Conservation (phyloP, 1,284 basidiomycete genomes). For the Kwoniella shivajii region DNA sequence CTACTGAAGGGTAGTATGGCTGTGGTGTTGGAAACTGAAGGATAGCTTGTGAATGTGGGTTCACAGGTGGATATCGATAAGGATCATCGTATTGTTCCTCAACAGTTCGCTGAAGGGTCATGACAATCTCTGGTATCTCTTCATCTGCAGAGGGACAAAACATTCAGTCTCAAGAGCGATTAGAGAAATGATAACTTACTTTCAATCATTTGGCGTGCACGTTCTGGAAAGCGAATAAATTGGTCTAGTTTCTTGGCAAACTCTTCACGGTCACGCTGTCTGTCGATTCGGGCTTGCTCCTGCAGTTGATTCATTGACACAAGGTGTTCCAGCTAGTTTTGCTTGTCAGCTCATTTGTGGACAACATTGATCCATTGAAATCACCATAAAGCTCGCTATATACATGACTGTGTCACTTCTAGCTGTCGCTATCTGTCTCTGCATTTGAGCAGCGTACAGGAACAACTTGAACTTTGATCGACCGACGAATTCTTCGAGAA, state of each 20-base stretch:
- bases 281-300: conserved; percentile 20
- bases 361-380: conserved; percentile 1
- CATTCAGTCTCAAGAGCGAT: too few species aligned
- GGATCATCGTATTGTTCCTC: conserved; percentile 1
- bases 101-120: conserved; percentile 1
- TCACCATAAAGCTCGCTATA: conserved; percentile 61
- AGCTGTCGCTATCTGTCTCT: conserved; percentile 24
- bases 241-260: conserved; percentile 46
- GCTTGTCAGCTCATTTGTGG: not conserved
- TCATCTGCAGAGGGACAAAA: not conserved
- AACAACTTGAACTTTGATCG: conserved; percentile 76
- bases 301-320: conserved; percentile 3
- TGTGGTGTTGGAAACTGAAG: conserved; percentile 4
- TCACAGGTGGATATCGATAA: not conserved
- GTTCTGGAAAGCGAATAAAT: conserved; percentile 3
- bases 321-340: conserved; percentile 21
- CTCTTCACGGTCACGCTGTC: conserved; percentile 23
- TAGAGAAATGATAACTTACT: too few species aligned
- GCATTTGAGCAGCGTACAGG: conserved; percentile 57
- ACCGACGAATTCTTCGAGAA: conserved; percentile 59
- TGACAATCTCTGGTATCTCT: conserved; percentile 5
- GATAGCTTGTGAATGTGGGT: not conserved
- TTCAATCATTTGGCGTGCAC: conserved; percentile 4
- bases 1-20: not conserved
- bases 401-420: conserved; percentile 65